Conservation (phyloP, 1,284 basidiomycete species). For the Malassezia cuniculi region DNA sequence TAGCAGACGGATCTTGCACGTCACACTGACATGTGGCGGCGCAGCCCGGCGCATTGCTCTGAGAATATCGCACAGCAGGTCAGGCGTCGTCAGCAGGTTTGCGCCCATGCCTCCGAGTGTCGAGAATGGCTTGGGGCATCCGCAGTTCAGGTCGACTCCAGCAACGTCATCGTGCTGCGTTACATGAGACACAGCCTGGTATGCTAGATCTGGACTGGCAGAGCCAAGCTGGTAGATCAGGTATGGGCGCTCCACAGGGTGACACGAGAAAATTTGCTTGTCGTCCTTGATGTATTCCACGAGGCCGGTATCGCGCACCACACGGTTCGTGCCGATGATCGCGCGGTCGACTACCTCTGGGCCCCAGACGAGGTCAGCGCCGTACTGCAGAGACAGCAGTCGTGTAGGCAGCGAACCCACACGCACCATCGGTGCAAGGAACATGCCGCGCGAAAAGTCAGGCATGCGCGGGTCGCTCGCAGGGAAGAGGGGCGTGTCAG, state of each 20-base stretch:
- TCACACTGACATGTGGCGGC: constrained; percentile 51
- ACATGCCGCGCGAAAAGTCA: constrained; percentile 24
- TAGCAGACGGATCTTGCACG: constrained; percentile 71
- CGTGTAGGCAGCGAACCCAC: constrained; percentile 56
- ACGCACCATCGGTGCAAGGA: constrained; percentile 42
- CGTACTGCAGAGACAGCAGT: constrained; percentile 76
- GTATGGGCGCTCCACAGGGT: constrained; percentile 61
- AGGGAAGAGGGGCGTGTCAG: no score
- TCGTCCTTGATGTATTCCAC: constrained; percentile 63
- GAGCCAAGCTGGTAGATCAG: constrained; percentile 68
- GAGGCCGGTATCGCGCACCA: constrained; percentile 80
- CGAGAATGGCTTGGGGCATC: constrained; percentile 77
- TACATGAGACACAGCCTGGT: constrained; percentile 75
- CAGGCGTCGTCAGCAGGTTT: constrained; percentile 78
- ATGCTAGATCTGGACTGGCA: constrained; percentile 72
- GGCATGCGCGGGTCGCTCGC: constrained; percentile 7
- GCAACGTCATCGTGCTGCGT: constrained; percentile 64
- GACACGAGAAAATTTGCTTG: constrained; percentile 76
- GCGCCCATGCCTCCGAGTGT: constrained; percentile 94
- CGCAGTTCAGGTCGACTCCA: constrained; percentile 88
- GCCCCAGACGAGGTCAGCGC: constrained; percentile 88
- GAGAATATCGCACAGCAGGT: constrained; percentile 63
- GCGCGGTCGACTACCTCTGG: constrained; percentile 95
- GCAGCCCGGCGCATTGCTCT: constrained; percentile 36
- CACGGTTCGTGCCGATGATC: constrained; percentile 68